Base-by-base conservation (phyloP, 176 grass and related monocot species). In the Bromus sterilis region DNA sequence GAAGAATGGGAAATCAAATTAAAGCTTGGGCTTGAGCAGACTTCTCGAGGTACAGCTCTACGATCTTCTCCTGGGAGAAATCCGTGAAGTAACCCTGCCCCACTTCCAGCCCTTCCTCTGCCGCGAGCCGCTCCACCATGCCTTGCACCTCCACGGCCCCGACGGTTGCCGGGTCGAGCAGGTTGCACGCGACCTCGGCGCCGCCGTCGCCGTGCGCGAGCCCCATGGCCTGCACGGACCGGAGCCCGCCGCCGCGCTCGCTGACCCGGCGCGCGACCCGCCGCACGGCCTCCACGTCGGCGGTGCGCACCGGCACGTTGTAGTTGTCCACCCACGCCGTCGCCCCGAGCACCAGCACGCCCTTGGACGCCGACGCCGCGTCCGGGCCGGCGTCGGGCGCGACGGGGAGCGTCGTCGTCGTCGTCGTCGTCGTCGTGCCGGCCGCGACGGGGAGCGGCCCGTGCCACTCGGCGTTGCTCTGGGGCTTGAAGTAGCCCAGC, bases 241-340 rank as follows among this genome's bases (percentile, higher is more conserved):
- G 16, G 35, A 98, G 86, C 11, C 95, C 92, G 33, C 92, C 95
- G 60, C 92, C 90, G 63, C 85, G 84, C 75, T 93, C 88, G 67
- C 95, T 94, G 28, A 94, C 87, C 30, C 24, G 81, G 6, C 80
- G 81, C 3, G 92, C 95, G 30, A 98, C 87, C 25, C 76, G 80
- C 59, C 51, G 70, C 25, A 82, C 88, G 14, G 80, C 86, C 23
- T 80, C 81, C 12, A 91, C 78, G 62, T 94, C 84, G 2, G 66
- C 65, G 0, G 85, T 71, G 79, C 67, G 32, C 55, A 94, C 49
- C 1, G 92, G 95, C 25, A 98, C 86, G 53, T 94, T 93, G 73
- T 92, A 98, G 82, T 86, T 98, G 86, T 88, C 95, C 6, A 94
- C 92, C 92, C 92, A 94, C 1, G 56, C 46, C 14, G 90, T 92